A percentile compares a stretch with the other conserved stretches of the same genome.
Evolutionary conservation across 139 green algal genomes (phyloP).

Genomic region (Microglena sp.): DNA sequence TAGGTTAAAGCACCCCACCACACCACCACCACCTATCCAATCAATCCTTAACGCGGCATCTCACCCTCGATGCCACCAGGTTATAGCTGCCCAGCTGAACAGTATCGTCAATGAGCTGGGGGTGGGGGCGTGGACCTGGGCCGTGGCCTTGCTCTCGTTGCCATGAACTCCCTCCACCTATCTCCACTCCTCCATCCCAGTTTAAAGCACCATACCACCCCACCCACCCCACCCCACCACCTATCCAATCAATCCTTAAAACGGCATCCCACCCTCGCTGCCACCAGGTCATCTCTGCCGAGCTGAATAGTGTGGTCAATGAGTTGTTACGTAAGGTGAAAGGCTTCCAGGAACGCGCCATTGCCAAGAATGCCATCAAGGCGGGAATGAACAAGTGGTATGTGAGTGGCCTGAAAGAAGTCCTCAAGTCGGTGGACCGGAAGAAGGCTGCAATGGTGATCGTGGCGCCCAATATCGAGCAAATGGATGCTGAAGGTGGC

Average conservation of each 20-base stretch:
- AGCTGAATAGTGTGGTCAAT: slow-evolving; percentile 24
- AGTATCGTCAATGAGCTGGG: not conserved
- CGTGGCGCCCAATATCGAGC: slow-evolving; percentile 69
- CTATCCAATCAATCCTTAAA: not conserved
- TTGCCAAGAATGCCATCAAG: slow-evolving; percentile 40
- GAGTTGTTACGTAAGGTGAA: slow-evolving; percentile 33
- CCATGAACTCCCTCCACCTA: not conserved
- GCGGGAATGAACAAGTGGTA: slow-evolving; percentile 33
- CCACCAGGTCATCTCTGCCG: slow-evolving; percentile 25
- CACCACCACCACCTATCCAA: too few relatives aligned
- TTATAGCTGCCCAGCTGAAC: too few relatives aligned
- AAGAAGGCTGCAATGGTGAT: slow-evolving; percentile 40
- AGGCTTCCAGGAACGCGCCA: slow-evolving; percentile 41
- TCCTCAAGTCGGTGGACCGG: slow-evolving; percentile 57
- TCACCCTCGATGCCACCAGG: not conserved
- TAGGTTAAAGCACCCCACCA: too few relatives aligned
- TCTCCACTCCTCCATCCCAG: not conserved
- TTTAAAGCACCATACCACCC: not conserved
- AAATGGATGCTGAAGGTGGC: slow-evolving; percentile 39
- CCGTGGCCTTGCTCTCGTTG: not conserved
- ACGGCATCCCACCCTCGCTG: slow-evolving; percentile 8
- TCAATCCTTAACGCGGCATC: slow-evolving; percentile 14
- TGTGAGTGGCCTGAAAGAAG: slow-evolving; percentile 51
- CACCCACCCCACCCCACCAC: not conserved
- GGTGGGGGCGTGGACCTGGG: not conserved